Percentiles rank a stretch among this genome's conserved stretches.
phyloP scores from a whole-genome alignment of 768 basidiomycete species.

The Amanita muscaria region DNA sequence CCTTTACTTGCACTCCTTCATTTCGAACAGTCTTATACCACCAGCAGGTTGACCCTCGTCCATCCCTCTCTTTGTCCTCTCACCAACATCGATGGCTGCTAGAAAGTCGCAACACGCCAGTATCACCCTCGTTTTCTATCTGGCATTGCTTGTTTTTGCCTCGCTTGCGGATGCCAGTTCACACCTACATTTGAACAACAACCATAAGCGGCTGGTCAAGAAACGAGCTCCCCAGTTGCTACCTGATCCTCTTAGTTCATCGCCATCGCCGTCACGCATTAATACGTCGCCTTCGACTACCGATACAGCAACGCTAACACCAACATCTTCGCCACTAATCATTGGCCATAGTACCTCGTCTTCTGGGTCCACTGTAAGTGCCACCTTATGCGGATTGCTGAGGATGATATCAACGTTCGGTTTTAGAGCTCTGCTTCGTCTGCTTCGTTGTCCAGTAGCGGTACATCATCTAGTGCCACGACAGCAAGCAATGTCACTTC shows the following conservation, averaged over 20 bases:
- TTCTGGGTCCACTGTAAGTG: background rate
- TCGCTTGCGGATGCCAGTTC: slow-evolving; percentile 39
- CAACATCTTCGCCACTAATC: slow-evolving; percentile 7
- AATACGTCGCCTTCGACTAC: slow-evolving; percentile 10
- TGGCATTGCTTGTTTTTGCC: slow-evolving; percentile 42
- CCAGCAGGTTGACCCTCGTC: slow-evolving; percentile 3
- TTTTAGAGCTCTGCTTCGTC: background rate
- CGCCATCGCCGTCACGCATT: background rate
- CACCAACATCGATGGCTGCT: slow-evolving; percentile 2
- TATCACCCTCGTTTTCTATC: slow-evolving; percentile 56
- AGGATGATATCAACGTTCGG: background rate
- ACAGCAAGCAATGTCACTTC: slow-evolving; percentile 14
- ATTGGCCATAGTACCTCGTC: background rate
- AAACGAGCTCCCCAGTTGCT: slow-evolving; percentile 40
- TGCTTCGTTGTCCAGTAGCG: slow-evolving; percentile 8
- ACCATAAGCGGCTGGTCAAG: slow-evolving; percentile 60
- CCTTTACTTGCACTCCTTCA: slow-evolving; percentile 49
- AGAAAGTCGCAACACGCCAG: slow-evolving; percentile 37
- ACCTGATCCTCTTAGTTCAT: background rate
- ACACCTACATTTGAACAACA: slow-evolving; percentile 41
- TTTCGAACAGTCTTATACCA: slow-evolving; percentile 36
- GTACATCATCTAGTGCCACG: slow-evolving; percentile 10
- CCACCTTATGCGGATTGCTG: background rate
- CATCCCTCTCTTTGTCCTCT: slow-evolving; percentile 11
- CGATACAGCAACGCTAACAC: slow-evolving; percentile 6